Evolutionary conservation across 495 filamentous ascomycete species (phyloP), one percentile per base, ranked within the genome.

Genomic region (Usnea hakonensis): DNA sequence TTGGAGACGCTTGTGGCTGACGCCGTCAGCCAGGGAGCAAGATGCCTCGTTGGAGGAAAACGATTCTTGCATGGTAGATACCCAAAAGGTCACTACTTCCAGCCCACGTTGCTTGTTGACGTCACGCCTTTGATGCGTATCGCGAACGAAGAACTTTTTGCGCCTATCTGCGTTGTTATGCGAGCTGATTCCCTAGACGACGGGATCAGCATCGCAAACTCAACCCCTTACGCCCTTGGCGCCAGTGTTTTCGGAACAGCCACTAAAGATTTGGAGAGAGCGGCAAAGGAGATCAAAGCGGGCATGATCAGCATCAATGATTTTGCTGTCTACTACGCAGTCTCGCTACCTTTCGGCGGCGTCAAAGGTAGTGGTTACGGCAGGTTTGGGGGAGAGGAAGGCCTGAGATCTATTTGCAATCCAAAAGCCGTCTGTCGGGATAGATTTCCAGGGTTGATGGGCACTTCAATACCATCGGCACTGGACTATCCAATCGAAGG

Each of bases 241-340:
- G 85, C 87, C 35, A 88, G 85, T 43, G 90, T 98, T 46, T 97
- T 93, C 73, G 93, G 93, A 33, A 70, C 71, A 57, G 65, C 62
- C 30, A 73, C 80, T 33, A 50, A 35, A 17, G 74, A 81, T 56
- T 74, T 91, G 5, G 73, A 82, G 44, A 69, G 73, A 23, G 86
- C 90, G 38, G 85, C 91, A 0, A 68, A 66, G n/a, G 79, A 81
- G 28, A 81, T 97, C 58, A 82, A 86, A 58, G 85, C 87, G 3
- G 94, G 94, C 32, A 96, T 96, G 88, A 88, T 97, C 6, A 81
- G 87, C 53, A 84, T 98, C 58, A 97, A 98, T 68, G 94, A 97
- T 75, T 98, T 98, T 65, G 94, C 85, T 26, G 87, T 84, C 19
- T 96, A 84, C 69, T 98, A 98, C 73, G 88, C 92, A 30, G 90